Evolutionary conservation across 2,329 filamentous ascomycete species (phyloP).

Genomic region (Rhynchosporium secalis): DNA sequence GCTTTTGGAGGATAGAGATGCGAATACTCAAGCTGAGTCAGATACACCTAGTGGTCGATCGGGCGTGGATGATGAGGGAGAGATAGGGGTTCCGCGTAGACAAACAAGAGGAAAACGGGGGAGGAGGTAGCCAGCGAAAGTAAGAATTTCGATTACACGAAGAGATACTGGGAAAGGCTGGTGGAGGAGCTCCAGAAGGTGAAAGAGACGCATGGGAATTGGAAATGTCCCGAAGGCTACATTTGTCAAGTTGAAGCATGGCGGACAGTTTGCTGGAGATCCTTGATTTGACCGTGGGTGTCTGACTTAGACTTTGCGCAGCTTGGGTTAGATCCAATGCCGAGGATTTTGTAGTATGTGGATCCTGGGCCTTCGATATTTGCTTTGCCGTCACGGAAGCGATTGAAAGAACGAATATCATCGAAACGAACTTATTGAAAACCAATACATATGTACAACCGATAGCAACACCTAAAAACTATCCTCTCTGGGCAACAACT

Average conservation of each 20-base stretch:
- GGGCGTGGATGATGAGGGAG: not conserved
- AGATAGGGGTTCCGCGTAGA: not conserved
- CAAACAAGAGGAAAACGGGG: not conserved
- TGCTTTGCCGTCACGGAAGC: not conserved
- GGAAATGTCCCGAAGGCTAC: not conserved
- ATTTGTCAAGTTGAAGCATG: not conserved
- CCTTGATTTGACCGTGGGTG: not conserved
- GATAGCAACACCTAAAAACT: not conserved
- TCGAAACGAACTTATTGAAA: slow-evolving; percentile 15
- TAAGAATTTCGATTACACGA: slow-evolving; percentile 4
- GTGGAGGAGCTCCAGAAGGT: not conserved
- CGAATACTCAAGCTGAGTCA: not conserved
- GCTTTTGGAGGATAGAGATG: not conserved
- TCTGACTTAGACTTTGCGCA: not conserved
- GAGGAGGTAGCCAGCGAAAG: not conserved
- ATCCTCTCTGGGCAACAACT: slow-evolving; percentile 35
- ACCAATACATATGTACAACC: slow-evolving; percentile 34
- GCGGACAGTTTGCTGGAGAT: not conserved
- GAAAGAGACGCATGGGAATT: not conserved
- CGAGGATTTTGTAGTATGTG: too few relatives aligned
- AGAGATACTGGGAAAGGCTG: not conserved
- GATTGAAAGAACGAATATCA: not conserved
- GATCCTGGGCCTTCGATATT: too few relatives aligned
- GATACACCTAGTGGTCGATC: not conserved
- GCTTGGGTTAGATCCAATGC: too few relatives aligned